Base-by-base conservation (phyloP, 176 grass and related monocot genomes). In the Carex pumila region DNA sequence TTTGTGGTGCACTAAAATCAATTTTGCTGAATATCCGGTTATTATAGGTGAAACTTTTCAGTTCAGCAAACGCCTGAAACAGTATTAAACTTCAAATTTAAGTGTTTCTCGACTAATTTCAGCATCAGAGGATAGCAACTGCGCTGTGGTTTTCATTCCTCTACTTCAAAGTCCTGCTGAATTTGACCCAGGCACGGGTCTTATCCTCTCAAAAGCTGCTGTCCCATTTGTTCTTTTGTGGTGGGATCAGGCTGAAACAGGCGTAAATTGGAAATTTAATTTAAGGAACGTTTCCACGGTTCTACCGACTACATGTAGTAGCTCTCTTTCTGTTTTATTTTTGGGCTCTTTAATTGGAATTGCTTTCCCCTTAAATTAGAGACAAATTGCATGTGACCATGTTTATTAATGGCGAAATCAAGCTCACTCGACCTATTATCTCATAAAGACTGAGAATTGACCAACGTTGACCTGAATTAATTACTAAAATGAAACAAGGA, bases 371-470 rank as follows among this genome's bases (percentile, higher is more conserved):
- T 75, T 75, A 54, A 54, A 53, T 52, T 22, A 54, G 22, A 75
- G 47, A 75, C 71, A 75, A 52, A 31, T 75, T 75, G 71, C 47
- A 75, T 75, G 71, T 75, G 71, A 29, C 21, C 10, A 12, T 25
- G 45, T 30, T 52, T 7, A 14, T 75, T 75, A 53, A 22, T 53
- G 71, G 21, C 36, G 11, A 52, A 75, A 53, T 53, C 41, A 53
- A 14, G 45, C 19, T 53, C 71, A 53, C 71, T 45, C 71, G 29
- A 74, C 11, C 71, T 29, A 45, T 13, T 49, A 53, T 52, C 71
- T 74, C 45, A 29, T 53, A 75, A 75, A 75, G 45, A 75, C 18
- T 41, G 19, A 53, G 71, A 25, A 75, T 75, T 75, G 71, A 53
- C 71, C 71, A 29, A 53, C 15, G 37, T 34, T 71, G 67, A 71